A percentile compares a stretch with the other conserved stretches of the same genome.
phyloP scores from a whole-genome alignment of 2,329 filamentous ascomycete species.

The Pseudogymnoascus sp. region DNA sequence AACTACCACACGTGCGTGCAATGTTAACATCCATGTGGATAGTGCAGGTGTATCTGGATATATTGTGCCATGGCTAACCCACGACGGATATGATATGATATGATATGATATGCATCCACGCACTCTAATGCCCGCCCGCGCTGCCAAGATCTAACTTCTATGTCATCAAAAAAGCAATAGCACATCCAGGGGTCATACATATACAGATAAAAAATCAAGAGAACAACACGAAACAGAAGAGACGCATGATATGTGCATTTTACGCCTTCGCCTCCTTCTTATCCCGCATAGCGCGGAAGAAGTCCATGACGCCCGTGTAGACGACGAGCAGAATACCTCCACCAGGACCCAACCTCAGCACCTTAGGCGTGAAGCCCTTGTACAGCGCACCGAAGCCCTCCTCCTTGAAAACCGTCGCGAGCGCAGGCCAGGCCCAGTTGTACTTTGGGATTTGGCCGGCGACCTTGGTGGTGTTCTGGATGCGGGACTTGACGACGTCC shows the following conservation, averaged over 20 bases:
- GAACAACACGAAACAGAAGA: neutral
- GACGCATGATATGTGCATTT: neutral
- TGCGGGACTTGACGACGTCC: constrained; percentile 96
- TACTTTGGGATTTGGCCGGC: constrained; percentile 84
- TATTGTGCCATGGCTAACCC: constrained; percentile 1
- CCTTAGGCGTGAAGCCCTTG: constrained; percentile 97
- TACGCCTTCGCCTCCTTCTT: constrained; percentile 15
- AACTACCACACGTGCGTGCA: neutral
- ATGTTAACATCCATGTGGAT: too few species aligned
- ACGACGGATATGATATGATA: neutral
- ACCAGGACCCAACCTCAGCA: constrained; percentile 65
- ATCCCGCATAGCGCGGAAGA: constrained; percentile 62
- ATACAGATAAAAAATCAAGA: neutral
- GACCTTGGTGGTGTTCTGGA: constrained; percentile 86
- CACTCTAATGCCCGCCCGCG: neutral
- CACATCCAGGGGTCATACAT: neutral
- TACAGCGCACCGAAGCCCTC: constrained; percentile 89
- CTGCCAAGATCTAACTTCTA: constrained; percentile 8
- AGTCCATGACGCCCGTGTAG: constrained; percentile 85
- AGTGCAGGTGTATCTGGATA: neutral
- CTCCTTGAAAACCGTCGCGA: constrained; percentile 82
- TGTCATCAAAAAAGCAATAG: constrained; percentile 7
- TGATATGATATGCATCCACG: neutral
- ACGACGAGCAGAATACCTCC: constrained; percentile 67
- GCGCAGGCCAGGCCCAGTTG: constrained; percentile 92